A percentile compares a stretch with the other conserved stretches of the same genome.
Conservation (phyloP, 805 yeast genomes). For the Wickerhamiella australiensis region DNA sequence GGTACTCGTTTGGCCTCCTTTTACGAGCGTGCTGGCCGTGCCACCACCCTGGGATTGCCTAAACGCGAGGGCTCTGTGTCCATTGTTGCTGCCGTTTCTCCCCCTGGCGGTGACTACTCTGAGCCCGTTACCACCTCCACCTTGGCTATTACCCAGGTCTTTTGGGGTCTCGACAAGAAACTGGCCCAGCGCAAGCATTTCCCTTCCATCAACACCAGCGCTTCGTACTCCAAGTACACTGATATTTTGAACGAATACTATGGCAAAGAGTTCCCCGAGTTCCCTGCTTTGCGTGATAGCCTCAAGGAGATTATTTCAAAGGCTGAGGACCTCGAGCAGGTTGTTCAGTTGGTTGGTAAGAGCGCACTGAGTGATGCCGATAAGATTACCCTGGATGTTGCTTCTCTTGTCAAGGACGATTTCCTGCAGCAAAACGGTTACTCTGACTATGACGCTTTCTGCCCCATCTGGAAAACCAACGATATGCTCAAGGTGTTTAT, state of each 20-base stretch:
- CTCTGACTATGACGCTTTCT: conserved; percentile 95
- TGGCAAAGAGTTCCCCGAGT: conserved; percentile 77
- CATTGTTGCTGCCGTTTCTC: conserved; percentile 99
- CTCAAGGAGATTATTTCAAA: conserved; percentile 88
- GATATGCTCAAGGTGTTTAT: conserved; percentile 96
- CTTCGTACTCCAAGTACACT: conserved; percentile 94
- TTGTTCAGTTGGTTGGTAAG: conserved; percentile 97
- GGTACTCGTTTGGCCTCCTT: conserved; percentile 98
- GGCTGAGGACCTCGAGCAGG: conserved; percentile 98
- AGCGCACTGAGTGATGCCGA: conserved; percentile 94
- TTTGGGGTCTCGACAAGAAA: conserved; percentile 99
- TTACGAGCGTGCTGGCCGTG: conserved; percentile 99
- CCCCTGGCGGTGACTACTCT: conserved; percentile 99
- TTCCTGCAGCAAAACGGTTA: conserved; percentile 99
- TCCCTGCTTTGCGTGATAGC: conserved; percentile 78
- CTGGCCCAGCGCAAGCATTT: conserved; percentile 99
- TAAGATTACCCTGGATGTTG: conserved; percentile 90
- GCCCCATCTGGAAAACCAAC: conserved; percentile 98
- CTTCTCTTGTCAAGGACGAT: conserved; percentile 87
- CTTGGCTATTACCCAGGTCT: conserved; percentile 98
- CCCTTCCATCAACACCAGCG: conserved; percentile 95
- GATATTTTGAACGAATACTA: conserved; percentile 75
- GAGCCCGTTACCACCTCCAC: conserved; percentile 99
- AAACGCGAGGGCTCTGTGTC: conserved; percentile 95
- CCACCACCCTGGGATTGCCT: conserved; percentile 90